These are phyloP conservation scores for Achaetomiella virescens DNA, from an alignment of 495 filamentous ascomycete genomes.

Conservation along the genomic window DNA sequence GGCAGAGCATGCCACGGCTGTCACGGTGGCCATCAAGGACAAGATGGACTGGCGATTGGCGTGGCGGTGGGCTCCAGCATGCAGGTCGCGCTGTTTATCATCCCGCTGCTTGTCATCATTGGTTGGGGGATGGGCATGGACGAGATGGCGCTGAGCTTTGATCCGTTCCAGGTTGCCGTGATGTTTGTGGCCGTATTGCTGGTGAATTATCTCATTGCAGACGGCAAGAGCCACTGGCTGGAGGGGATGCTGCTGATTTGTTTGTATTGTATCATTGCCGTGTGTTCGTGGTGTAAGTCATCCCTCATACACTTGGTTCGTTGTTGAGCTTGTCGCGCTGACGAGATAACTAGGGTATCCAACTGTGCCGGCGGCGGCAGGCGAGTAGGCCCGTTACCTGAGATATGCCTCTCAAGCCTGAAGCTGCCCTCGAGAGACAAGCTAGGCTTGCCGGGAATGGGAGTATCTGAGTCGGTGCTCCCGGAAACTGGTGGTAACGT, in stretches of 20 bases:
- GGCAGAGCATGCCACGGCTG: constrained; percentile 80
- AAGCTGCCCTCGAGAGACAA: too few species aligned
- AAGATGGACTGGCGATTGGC: constrained; percentile 87
- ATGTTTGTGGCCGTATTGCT: constrained; percentile 73
- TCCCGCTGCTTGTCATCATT: constrained; percentile 71
- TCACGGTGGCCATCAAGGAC: constrained; percentile 81
- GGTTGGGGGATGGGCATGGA: constrained; percentile 71
- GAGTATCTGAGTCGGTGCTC: too few species aligned
- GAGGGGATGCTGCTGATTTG: constrained; percentile 70
- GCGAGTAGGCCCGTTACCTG: too few species aligned
- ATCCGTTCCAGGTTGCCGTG: constrained; percentile 73
- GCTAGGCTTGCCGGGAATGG: too few species aligned
- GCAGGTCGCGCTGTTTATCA: constrained; percentile 77
- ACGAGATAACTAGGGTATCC: too few species aligned
- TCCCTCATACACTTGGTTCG: neutral
- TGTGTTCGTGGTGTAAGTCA: constrained; percentile 48
- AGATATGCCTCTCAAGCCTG: too few species aligned
- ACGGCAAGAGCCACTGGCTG: constrained; percentile 58
- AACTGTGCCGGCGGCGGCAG: too few species aligned
- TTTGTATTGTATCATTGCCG: constrained; percentile 68
- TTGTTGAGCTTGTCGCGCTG: too few species aligned
- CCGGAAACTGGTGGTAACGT: too few species aligned
- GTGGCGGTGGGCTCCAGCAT: constrained; percentile 80
- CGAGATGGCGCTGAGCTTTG: constrained; percentile 70
- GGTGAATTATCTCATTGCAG: constrained; percentile 76